phyloP scores from a whole-genome alignment of 2,329 filamentous ascomycete species.

The Pestalotiopsis sp. region DNA sequence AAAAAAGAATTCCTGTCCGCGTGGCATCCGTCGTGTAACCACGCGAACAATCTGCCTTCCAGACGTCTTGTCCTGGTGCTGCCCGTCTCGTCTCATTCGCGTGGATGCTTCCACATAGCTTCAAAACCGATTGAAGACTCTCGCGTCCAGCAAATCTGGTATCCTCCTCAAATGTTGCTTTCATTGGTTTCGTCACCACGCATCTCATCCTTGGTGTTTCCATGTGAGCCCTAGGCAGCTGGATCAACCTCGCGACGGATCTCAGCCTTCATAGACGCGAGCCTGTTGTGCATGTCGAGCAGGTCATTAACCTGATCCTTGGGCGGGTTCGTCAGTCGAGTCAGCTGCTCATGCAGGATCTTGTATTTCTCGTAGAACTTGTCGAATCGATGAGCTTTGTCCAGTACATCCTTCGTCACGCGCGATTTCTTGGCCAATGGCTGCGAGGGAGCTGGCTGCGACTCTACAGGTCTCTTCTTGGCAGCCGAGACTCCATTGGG shows the following conservation, averaged over 20 bases:
- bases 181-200: neutral
- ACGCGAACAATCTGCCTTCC: neutral
- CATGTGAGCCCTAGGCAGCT: conserved; percentile 14
- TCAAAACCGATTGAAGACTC: neutral
- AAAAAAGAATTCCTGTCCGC: neutral
- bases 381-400: conserved; percentile 58
- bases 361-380: conserved; percentile 58
- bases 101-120: neutral
- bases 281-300: conserved; percentile 53
- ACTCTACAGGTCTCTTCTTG: conserved; percentile 46
- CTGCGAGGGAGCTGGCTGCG: conserved; percentile 28
- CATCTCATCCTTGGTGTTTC: too few species aligned
- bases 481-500: conserved; percentile 19
- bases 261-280: conserved; percentile 59
- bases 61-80: neutral
- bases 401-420: conserved; percentile 49
- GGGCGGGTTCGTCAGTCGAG: conserved; percentile 50
- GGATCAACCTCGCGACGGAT: conserved; percentile 52
- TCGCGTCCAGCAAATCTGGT: neutral
- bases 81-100: neutral
- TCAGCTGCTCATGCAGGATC: conserved; percentile 57
- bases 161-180: too few species aligned
- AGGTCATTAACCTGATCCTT: conserved; percentile 52
- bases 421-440: conserved; percentile 41
- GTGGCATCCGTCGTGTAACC: neutral